A percentile compares a stretch with the other conserved stretches of the same genome.
Evolutionary conservation across 768 basidiomycete genomes (phyloP).

Genomic region (Pleurotus ostreatus): DNA sequence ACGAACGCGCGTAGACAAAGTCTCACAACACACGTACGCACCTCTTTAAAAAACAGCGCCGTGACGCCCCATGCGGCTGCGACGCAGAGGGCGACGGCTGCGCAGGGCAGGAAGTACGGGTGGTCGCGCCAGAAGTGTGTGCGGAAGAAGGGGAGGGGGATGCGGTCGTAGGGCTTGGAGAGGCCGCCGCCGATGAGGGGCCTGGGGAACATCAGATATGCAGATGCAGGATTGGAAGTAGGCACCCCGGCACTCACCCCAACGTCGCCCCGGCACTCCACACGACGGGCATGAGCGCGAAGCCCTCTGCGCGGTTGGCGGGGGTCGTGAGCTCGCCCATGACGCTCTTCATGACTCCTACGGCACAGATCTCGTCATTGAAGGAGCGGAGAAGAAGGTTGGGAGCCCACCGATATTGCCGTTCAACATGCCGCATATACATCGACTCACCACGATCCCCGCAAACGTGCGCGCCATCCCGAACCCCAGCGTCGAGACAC

Average conservation of each 20-base stretch:
- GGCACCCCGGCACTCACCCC: no score
- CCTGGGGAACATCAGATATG: no score
- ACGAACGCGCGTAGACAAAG: no score
- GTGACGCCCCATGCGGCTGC: conserved; percentile 29
- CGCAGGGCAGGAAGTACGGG: conserved; percentile 56
- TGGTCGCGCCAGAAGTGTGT: conserved; percentile 13
- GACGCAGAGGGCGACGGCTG: conserved; percentile 32
- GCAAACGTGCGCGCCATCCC: conserved; percentile 57
- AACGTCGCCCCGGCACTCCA: conserved; percentile 41
- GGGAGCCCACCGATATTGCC: conserved; percentile 49
- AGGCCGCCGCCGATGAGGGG: conserved; percentile 68
- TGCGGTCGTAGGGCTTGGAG: conserved; percentile 63
- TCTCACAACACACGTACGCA: no score
- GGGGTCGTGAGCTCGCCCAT: conserved; percentile 65
- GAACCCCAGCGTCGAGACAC: conserved; percentile 53
- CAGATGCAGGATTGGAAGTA: no score
- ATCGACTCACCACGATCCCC: conserved; percentile 64
- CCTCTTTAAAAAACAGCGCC: conserved; percentile 40
- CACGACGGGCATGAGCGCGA: conserved; percentile 30
- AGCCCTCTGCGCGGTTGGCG: conserved; percentile 46
- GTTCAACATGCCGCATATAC: conserved; percentile 63
- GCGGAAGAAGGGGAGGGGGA: conserved; percentile 48
- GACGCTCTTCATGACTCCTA: conserved; percentile 71
- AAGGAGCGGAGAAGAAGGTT: background rate
- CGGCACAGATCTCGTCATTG: no score